Evolutionary conservation across 1,284 basidiomycete species (phyloP).

Genomic region (Jaminaea rosea): DNA sequence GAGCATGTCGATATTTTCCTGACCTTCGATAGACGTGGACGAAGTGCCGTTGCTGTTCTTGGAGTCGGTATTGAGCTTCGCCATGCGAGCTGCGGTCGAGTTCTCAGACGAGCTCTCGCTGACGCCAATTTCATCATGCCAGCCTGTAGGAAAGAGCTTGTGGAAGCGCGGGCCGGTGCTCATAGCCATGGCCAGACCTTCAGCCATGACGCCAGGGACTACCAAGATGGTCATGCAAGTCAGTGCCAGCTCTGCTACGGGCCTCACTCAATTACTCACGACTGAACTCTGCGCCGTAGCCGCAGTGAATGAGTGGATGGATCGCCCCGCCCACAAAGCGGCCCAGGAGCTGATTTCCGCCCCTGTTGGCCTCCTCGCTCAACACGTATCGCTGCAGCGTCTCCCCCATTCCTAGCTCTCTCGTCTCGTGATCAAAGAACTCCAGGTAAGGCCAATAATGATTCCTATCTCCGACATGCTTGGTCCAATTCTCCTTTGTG

Average conservation of each 20-base stretch:
- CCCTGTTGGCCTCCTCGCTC: conserved; percentile 12
- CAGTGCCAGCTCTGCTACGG: too few species aligned
- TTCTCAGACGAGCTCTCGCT: too few species aligned
- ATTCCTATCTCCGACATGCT: conserved; percentile 12
- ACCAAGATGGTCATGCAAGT: too few species aligned
- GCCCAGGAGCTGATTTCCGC: conserved; percentile 5
- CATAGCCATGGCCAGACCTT: not conserved
- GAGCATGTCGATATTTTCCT: too few species aligned
- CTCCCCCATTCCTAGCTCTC: not conserved
- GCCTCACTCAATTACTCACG: too few species aligned
- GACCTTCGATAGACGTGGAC: too few species aligned
- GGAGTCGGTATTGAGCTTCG: too few species aligned
- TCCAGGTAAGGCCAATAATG: conserved; percentile 26
- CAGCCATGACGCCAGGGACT: not conserved
- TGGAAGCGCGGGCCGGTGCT: not conserved
- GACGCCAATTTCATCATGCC: too few species aligned
- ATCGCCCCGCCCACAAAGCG: conserved; percentile 41
- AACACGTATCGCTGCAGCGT: conserved; percentile 17
- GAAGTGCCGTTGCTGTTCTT: too few species aligned
- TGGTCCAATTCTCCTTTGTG: conserved; percentile 14
- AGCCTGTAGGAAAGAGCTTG: too few species aligned
- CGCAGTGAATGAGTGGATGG: conserved; percentile 46
- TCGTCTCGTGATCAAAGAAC: conserved; percentile 15
- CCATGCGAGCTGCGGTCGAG: too few species aligned
- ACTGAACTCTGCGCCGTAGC: conserved; percentile 42